These are phyloP conservation scores for Prototheca wickerhamii DNA, from an alignment of 163 green algal species.

Conservation along the genomic window DNA sequence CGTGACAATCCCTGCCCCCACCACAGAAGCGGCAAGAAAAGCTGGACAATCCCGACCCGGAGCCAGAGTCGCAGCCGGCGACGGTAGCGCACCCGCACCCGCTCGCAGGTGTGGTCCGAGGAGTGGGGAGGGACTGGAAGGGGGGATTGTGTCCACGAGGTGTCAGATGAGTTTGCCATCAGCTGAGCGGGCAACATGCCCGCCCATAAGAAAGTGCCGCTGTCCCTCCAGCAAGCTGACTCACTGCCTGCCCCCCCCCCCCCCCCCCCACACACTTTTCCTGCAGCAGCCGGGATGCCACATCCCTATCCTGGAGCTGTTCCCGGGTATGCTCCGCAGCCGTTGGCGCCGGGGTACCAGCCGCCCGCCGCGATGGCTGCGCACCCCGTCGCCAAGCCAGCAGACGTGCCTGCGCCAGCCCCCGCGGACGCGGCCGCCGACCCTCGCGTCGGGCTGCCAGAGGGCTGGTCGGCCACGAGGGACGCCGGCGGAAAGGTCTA, in stretches of 20 bases:
- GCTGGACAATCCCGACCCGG: constrained; percentile 1
- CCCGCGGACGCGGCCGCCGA: constrained; percentile 12
- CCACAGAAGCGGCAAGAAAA: neutral
- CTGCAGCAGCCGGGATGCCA: neutral
- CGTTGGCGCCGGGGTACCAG: neutral
- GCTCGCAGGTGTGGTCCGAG: too few relatives aligned
- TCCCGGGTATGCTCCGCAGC: neutral
- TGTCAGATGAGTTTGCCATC: too few relatives aligned
- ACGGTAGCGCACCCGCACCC: too few relatives aligned
- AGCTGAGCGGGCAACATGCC: too few relatives aligned
- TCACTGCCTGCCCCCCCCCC: too few relatives aligned
- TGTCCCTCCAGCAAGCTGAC: too few relatives aligned
- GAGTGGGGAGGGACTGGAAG: too few relatives aligned
- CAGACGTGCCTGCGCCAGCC: neutral
- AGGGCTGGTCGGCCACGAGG: constrained; percentile 43
- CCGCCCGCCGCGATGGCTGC: neutral
- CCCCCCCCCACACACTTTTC: too few relatives aligned
- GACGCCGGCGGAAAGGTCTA: constrained; percentile 43
- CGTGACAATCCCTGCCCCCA: neutral
- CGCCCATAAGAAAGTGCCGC: too few relatives aligned
- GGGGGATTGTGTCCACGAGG: too few relatives aligned
- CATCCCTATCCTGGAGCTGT: neutral
- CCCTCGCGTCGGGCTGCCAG: constrained; percentile 21
- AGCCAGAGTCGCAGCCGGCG: neutral
- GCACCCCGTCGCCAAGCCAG: neutral